A percentile compares a stretch with the other conserved stretches of the same genome.
Conservation (phyloP, 257 asterid genomes). For the Fraxinus anomala region DNA sequence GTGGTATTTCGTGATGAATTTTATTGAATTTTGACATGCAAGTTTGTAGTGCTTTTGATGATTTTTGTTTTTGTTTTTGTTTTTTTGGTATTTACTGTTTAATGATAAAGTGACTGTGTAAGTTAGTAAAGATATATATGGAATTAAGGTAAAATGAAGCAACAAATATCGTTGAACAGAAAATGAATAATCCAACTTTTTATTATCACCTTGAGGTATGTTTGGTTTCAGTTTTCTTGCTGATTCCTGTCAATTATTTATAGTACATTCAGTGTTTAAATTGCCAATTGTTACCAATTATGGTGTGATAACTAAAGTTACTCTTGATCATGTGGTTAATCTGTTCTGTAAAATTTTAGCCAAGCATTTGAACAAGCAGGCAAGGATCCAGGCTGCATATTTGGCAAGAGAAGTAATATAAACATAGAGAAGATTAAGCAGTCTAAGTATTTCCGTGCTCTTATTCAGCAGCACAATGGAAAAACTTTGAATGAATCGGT, state of each 20-base stretch:
- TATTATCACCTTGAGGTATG: neutral
- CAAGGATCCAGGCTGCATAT: slow-evolving; percentile 58
- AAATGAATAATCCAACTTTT: slow-evolving; percentile 16
- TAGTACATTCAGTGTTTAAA: neutral
- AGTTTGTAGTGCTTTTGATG: neutral
- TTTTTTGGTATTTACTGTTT: neutral
- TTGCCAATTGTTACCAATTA: neutral
- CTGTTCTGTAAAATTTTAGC: slow-evolving; percentile 41
- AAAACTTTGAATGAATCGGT: slow-evolving; percentile 45
- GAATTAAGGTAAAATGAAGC: neutral
- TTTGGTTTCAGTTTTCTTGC: slow-evolving; percentile 7
- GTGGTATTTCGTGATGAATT: neutral
- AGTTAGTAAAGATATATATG: neutral
- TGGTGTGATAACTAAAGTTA: neutral
- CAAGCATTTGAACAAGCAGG: slow-evolving; percentile 96
- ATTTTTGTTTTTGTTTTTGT: neutral
- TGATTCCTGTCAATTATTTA: neutral
- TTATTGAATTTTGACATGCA: neutral
- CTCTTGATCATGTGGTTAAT: slow-evolving; percentile 22
- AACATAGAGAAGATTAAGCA: slow-evolving; percentile 66
- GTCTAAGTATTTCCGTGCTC: slow-evolving; percentile 66
- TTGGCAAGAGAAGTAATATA: slow-evolving; percentile 58
- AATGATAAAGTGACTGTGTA: neutral
- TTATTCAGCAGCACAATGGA: slow-evolving; percentile 49
- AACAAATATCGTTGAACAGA: slow-evolving; percentile 4